Evolutionary conservation across 495 filamentous ascomycete genomes (phyloP).

Genomic region (Rostrohypoxylon terebratum): DNA sequence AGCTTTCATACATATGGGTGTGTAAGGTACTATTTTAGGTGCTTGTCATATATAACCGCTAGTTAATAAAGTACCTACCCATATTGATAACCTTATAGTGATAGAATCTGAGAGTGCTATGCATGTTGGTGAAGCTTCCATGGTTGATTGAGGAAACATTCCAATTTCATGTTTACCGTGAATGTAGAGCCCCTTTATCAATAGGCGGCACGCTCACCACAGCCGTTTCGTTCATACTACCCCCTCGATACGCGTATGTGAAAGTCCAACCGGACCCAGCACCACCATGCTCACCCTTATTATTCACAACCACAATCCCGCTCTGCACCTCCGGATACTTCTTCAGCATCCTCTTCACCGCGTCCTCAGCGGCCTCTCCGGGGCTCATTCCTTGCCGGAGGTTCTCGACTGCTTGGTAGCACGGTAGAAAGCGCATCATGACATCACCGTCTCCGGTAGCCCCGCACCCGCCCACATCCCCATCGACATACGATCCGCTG

Average conservation of each 20-base stretch:
- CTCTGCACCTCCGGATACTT: constrained; percentile 58
- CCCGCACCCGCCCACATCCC: constrained; percentile 61
- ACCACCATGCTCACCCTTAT: constrained; percentile 56
- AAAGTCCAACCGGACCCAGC: constrained; percentile 62
- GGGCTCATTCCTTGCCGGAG: constrained; percentile 58
- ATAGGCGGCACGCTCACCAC: constrained; percentile 56
- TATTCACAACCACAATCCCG: constrained; percentile 60
- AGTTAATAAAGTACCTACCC: too few species aligned
- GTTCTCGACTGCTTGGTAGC: constrained; percentile 63
- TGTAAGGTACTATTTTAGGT: too few species aligned
- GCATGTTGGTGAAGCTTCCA: too few species aligned
- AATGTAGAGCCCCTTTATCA: too few species aligned
- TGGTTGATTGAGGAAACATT: not conserved
- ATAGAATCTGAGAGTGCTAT: too few species aligned
- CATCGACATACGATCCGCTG: constrained; percentile 62
- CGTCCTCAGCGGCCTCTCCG: constrained; percentile 57
- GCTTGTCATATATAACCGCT: too few species aligned
- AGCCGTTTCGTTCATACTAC: constrained; percentile 54
- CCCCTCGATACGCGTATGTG: constrained; percentile 60
- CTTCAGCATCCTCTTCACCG: constrained; percentile 57
- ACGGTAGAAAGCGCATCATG: constrained; percentile 65
- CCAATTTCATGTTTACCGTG: not conserved
- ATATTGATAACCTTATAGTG: too few species aligned
- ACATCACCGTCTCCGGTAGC: constrained; percentile 64
- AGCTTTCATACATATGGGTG: too few species aligned